Percentiles rank a stretch among this genome's conserved stretches.
These are phyloP conservation scores for Populus alba DNA, from an alignment of 345 rosid genomes.

Conservation along the genomic window DNA sequence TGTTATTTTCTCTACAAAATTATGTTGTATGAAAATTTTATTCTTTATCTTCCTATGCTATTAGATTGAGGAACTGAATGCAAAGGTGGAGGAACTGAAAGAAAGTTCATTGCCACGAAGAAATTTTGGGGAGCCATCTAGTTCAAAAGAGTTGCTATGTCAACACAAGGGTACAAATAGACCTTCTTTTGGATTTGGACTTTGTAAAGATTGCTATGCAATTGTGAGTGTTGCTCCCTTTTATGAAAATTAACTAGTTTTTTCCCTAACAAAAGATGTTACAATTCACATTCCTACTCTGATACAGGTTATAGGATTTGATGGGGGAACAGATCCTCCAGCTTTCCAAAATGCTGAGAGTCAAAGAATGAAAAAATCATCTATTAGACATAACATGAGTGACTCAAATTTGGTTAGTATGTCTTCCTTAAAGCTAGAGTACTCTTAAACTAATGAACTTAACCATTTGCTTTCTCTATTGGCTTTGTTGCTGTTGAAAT, in stretches of 20 bases:
- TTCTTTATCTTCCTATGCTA: constrained; percentile 16
- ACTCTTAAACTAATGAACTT: background rate
- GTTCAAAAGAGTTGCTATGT: constrained; percentile 50
- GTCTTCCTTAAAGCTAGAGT: constrained; percentile 5
- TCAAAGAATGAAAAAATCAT: constrained; percentile 53
- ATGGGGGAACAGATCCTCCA: constrained; percentile 88
- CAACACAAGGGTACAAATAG: constrained; percentile 49
- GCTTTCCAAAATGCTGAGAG: constrained; percentile 81
- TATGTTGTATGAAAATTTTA: background rate
- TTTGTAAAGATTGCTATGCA: constrained; percentile 65
- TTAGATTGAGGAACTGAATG: constrained; percentile 71
- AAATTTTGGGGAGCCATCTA: constrained; percentile 24
- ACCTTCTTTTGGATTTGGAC: constrained; percentile 52
- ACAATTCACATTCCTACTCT: constrained; percentile 13
- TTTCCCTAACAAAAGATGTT: background rate
- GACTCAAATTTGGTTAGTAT: constrained; percentile 30
- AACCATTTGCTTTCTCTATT: background rate
- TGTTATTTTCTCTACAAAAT: background rate
- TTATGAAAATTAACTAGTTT: background rate
- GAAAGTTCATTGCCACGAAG: constrained; percentile 31
- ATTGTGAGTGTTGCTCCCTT: constrained; percentile 43
- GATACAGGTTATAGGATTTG: constrained; percentile 74
- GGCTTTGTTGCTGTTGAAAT: background rate
- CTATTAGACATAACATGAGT: constrained; percentile 35
- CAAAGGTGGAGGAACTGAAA: constrained; percentile 49